Base-by-base conservation (phyloP, 78 protist species). In the Dictyostelium citrinum region DNA sequence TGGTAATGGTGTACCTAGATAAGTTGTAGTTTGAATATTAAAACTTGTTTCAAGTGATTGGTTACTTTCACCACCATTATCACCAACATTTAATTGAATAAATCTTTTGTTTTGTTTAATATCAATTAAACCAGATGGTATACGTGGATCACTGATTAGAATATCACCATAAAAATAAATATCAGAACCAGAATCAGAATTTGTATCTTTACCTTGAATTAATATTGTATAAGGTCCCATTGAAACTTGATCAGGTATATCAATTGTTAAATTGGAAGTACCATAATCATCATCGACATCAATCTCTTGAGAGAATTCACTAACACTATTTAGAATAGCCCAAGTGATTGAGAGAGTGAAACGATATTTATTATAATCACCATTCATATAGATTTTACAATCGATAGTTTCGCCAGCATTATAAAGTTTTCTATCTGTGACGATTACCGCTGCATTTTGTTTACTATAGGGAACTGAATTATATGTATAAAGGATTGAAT, bases 391-490 rank as follows among this genome's bases (percentile, higher is more conserved):
- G 17, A 61, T 78, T 58, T 88, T 88, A 14, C 80, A 37, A 45
- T 79, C 10, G 3, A 88, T 68, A 3, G 22, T 68, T 16, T 88
- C 93, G n/a, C 93, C 93, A 0, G 85, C 82, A 61, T 88, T 88
- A 46, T 88, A 88, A 1, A 88, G 27, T 33, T 45, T 68, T 35
- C 93, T 27, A 67, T 88, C 93, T 11, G 93, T 88, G 2, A 88
- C 60, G 5, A 88, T 33, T 46, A 77, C 68, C 10, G 46, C 81
- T 5, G 77, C 20, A 33, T 1, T 70, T 70, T 12, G 7, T 33
- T 16, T 17, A 39, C 27, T 22, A 17, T 35, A 35, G 9, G 29
- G 17, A 0, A 27, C 5, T 1, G 72, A 27, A 29, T 20, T 31
- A 46, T 61, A 82, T 10, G 35, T 64, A 64, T 24, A 11, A 3